phyloP scores from a whole-genome alignment of 768 basidiomycete species.

The Mycena belliarum region DNA sequence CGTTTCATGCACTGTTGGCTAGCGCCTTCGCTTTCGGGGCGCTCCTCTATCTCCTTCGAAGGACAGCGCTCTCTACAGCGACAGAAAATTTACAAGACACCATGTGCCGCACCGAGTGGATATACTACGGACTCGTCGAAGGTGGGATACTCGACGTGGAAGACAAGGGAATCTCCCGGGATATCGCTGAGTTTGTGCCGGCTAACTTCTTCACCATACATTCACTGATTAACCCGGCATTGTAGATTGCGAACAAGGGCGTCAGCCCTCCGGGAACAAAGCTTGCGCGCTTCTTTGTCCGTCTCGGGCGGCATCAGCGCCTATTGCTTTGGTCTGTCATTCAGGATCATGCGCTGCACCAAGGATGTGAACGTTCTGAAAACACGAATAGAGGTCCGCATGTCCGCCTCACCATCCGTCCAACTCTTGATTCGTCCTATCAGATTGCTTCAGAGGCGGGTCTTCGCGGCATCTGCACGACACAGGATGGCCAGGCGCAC shows the following conservation, averaged over 20 bases:
- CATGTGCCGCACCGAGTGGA: neutral
- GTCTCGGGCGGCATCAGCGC: neutral
- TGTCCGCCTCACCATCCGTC: neutral
- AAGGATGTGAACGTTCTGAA: neutral
- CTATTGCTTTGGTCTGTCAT: neutral
- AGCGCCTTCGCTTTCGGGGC: neutral
- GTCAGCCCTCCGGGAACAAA: slow-evolving; percentile 8
- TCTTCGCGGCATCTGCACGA: neutral
- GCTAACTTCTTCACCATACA: neutral
- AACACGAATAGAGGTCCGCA: slow-evolving; percentile 1
- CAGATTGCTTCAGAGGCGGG: neutral
- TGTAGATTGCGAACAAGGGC: slow-evolving; percentile 5
- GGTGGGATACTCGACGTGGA: neutral
- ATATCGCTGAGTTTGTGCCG: neutral
- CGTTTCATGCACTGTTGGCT: neutral
- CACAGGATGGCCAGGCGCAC: neutral
- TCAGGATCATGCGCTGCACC: slow-evolving; percentile 4
- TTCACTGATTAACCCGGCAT: neutral
- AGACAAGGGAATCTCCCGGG: neutral
- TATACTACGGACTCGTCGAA: neutral
- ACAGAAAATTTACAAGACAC: neutral
- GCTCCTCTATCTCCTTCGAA: neutral
- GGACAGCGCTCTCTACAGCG: neutral
- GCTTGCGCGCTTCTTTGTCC: slow-evolving; percentile 3
- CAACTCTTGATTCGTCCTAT: neutral